phyloP scores from a whole-genome alignment of 345 rosid genomes.

The Erysimum cheiranthoides region DNA sequence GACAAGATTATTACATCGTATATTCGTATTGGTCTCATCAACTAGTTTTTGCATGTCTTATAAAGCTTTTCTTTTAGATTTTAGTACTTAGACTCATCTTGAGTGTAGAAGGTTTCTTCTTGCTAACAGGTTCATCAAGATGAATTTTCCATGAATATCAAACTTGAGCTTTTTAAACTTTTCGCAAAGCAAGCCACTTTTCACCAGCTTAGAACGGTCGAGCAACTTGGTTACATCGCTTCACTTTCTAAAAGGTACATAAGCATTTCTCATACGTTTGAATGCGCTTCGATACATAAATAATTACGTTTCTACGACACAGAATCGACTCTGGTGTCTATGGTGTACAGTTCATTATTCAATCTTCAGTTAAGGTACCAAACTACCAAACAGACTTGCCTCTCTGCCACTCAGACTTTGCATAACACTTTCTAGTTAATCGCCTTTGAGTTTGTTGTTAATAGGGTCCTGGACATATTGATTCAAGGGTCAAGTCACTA shows the following conservation, averaged over 20 bases:
- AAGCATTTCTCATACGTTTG: neutral
- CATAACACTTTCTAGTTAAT: neutral
- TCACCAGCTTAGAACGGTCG: constrained; percentile 93
- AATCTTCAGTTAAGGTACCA: constrained; percentile 74
- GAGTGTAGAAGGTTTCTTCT: neutral
- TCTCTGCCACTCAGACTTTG: constrained; percentile 14
- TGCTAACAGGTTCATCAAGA: constrained; percentile 75
- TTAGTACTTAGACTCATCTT: neutral
- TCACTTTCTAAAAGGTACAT: constrained; percentile 66
- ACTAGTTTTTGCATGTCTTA: constrained; percentile 15
- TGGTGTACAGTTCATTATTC: constrained; percentile 77
- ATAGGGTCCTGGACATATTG: constrained; percentile 79
- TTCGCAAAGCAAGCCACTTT: constrained; percentile 79
- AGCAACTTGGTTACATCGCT: constrained; percentile 89
- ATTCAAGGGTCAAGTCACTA: constrained; percentile 75
- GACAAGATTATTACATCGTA: neutral
- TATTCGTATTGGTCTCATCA: neutral
- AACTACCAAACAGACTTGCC: constrained; percentile 33
- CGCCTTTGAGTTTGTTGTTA: neutral
- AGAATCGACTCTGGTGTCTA: constrained; percentile 70
- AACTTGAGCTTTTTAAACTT: constrained; percentile 73
- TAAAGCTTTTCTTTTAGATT: neutral
- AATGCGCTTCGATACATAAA: neutral
- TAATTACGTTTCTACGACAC: constrained; percentile 28
- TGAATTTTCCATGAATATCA: constrained; percentile 66